Base-by-base conservation (phyloP, 768 basidiomycete genomes). In the Mrakia blollopis region DNA sequence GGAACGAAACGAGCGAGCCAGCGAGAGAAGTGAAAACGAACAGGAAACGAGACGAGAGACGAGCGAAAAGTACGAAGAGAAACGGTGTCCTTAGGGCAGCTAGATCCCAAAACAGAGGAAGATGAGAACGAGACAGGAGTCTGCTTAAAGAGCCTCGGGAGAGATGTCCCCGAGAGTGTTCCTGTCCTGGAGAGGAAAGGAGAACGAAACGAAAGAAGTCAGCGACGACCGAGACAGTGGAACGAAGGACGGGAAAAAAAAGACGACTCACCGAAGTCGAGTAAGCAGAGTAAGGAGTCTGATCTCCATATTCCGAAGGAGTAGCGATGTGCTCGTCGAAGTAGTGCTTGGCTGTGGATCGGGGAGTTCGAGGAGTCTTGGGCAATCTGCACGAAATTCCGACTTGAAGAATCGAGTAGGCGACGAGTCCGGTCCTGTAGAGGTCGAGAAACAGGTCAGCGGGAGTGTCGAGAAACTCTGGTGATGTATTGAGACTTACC, bases 291-390 rank as follows among this genome's bases (percentile, higher is more conserved):
- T 88, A 85, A 11, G 85, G 88, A 16, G 86, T 80, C n/a, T 91
- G 90, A 67, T 92, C 92, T 2, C 90, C 92, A 73, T 87, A 88
- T 81, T 91, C 92, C 0, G 91, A 93, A 1, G 82, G 82, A 32
- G 83, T 82, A 57, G 82, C 81, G 79, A 84, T 80, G 57, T 63
- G 35, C 73, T 86, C 96, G 84, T 96, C 94, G 84, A 99, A 98
- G 86, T 95, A 99, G 82, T 96, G 94, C 80, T 90, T 86, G 28
- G 92, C 91, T 67, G 94, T 86, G 80, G 91, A 91, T 79, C 94
- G 87, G 73, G 94, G 94, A 21, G 94, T 98, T 80, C 91, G 89
- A 8, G 97, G 97, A 8, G 97, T 98, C 84, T 91, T 92, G 0
- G 96, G 96, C 74, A 98, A 85, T 62, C 97, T 89, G 80, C 94